Base-by-base conservation (phyloP, 2,329 filamentous ascomycete species). In the Pseudocercospora ulei region DNA sequence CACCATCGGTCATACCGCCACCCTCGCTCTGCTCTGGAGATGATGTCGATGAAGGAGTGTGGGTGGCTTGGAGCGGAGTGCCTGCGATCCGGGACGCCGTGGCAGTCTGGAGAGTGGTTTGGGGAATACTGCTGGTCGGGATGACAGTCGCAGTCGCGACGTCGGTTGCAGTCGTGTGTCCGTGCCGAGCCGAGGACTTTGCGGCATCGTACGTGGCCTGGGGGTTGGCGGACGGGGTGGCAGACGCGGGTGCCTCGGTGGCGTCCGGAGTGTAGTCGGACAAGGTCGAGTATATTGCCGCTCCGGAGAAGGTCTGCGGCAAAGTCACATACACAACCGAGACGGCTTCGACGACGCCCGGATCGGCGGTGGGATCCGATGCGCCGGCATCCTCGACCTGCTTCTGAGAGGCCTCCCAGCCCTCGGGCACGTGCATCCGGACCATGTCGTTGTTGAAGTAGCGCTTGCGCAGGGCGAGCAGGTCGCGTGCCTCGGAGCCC, bases 321-420 rank as follows among this genome's bases (percentile, higher is more conserved):
- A 67, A 60, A 0, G 73, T 76, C 31, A 72, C 64, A 56, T 74
- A 75, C 39, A 76, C 66, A 16, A 71, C 58, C 3, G 59, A 61
- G 13, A 61, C 53, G 1, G 62, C 64, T 30, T 41, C 25, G 8
- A 17, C 26, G 7, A 30, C 25, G 4, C 24, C 24, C 20, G 5
- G 13, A 19, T 33, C 30, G 11, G 11, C 23, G 17, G 30, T 20
- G 18, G 12, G 11, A 27, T 27, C 24, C 24, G 24, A 12, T 23
- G 16, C 28, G 25, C 19, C 25, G n/a, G 13, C 12, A 18, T 9
- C 12, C 9, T 26, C 25, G 12, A 35, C 27, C 7, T 25, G 13
- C 13, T 17, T 34, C 29, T 43, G 34, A 37, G 49, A 40, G 30
- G 39, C 16, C 23, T 46, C 33, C 40, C 47, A 51, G 33, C 48